These are phyloP conservation scores for Micromonas pusilla DNA, from an alignment of 139 green algal genomes.

Conservation along the genomic window DNA sequence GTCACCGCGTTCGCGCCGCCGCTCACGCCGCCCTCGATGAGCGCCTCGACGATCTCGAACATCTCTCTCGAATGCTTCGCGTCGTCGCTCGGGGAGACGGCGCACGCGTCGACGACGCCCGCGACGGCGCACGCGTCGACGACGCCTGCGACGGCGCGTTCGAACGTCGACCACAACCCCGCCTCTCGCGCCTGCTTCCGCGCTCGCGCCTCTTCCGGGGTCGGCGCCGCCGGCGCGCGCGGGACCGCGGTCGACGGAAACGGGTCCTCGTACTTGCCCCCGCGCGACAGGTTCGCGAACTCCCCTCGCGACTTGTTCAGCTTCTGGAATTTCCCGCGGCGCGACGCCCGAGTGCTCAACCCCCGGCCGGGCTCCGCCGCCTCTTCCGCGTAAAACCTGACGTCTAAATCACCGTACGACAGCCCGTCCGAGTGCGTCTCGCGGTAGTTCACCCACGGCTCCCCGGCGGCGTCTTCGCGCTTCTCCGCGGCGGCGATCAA, in stretches of 20 bases:
- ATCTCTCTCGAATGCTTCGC: too few species aligned
- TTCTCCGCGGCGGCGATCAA: neutral
- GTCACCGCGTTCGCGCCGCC: too few species aligned
- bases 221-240: too few species aligned
- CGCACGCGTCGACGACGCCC: too few species aligned
- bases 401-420: conserved; percentile 25
- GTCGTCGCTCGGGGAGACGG: too few species aligned
- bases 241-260: too few species aligned
- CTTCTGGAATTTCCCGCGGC: conserved; percentile 4
- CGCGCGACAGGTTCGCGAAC: neutral
- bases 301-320: conserved; percentile 2
- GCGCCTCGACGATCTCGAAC: too few species aligned
- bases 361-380: neutral
- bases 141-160: neutral
- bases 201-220: neutral
- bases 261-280: neutral
- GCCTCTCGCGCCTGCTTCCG: neutral
- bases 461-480: neutral
- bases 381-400: conserved; percentile 10
- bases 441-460: conserved; percentile 19
- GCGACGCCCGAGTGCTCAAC: neutral
- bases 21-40: too few species aligned
- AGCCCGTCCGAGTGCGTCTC: conserved; percentile 9
- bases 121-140: neutral
- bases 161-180: neutral